Conservation (phyloP, 2,329 filamentous ascomycete species). For the Nigrospora oryzae region DNA sequence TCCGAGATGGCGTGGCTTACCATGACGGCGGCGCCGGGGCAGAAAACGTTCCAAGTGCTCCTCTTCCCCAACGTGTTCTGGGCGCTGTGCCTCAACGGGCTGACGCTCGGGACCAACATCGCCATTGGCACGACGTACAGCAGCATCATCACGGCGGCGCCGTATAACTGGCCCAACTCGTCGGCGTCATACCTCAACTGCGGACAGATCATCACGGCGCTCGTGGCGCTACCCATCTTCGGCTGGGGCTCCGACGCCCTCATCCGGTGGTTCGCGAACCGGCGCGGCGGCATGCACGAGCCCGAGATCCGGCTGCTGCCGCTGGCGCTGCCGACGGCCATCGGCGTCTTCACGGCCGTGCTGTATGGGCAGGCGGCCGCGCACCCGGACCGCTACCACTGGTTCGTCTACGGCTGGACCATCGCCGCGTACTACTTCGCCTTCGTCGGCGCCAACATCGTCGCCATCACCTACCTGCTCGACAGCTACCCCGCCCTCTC, state of each 20-base stretch:
- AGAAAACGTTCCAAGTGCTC: conserved; percentile 22
- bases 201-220: conserved; percentile 27
- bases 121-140: conserved; percentile 32
- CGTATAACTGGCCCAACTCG: conserved; percentile 27
- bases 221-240: conserved; percentile 27
- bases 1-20: too few relatives aligned
- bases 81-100: conserved; percentile 28
- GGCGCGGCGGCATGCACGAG: conserved; percentile 29
- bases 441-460: conserved; percentile 33
- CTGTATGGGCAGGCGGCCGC: conserved; percentile 27
- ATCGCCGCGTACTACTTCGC: conserved; percentile 22
- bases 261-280: conserved; percentile 23
- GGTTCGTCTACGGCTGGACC: conserved; percentile 21
- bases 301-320: conserved; percentile 27
- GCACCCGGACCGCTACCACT: conserved; percentile 23
- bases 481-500: conserved; percentile 33
- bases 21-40: too few relatives aligned
- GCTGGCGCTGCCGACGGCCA: conserved; percentile 24
- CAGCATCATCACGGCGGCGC: conserved; percentile 21
- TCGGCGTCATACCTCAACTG: conserved; percentile 26
- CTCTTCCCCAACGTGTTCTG: conserved; percentile 32
- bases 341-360: conserved; percentile 26
- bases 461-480: conserved; percentile 32
- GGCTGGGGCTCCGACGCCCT: conserved; percentile 28
- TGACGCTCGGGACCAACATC: conserved; percentile 30